Conservation (phyloP, 2,329 filamentous ascomycete genomes). For the Dothideomycetes sp. region DNA sequence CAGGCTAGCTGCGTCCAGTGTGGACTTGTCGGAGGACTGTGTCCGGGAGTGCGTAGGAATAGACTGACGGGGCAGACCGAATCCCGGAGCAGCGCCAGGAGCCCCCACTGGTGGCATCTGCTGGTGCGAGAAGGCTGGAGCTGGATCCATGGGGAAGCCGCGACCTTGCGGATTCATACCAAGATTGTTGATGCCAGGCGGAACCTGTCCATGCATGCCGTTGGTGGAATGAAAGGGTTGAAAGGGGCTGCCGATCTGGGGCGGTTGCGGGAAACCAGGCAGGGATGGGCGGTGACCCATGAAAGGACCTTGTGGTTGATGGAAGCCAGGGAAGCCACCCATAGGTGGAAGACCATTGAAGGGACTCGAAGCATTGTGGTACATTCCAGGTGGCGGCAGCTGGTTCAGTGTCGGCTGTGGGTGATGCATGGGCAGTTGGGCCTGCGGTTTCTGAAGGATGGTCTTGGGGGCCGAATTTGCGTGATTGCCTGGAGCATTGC, state of each 20-base stretch:
- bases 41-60: slow-evolving; percentile 61
- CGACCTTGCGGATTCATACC: slow-evolving; percentile 48
- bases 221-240: slow-evolving; percentile 41
- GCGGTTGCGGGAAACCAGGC: slow-evolving; percentile 43
- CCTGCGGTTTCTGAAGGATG: slow-evolving; percentile 48
- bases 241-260: slow-evolving; percentile 38
- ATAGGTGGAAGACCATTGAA: slow-evolving; percentile 39
- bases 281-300: slow-evolving; percentile 43
- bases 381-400: slow-evolving; percentile 45
- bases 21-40: slow-evolving; percentile 50
- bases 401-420: slow-evolving; percentile 44
- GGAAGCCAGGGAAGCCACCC: slow-evolving; percentile 34
- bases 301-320: slow-evolving; percentile 41
- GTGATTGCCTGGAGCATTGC: slow-evolving; percentile 48
- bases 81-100: slow-evolving; percentile 25
- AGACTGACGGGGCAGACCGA: slow-evolving; percentile 19
- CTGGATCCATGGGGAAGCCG: slow-evolving; percentile 42
- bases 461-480: slow-evolving; percentile 51
- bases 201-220: slow-evolving; percentile 35
- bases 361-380: slow-evolving; percentile 31
- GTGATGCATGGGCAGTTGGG: slow-evolving; percentile 42
- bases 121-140: slow-evolving; percentile 42
- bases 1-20: slow-evolving; percentile 44
- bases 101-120: slow-evolving; percentile 14
- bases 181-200: slow-evolving; percentile 50